phyloP scores from a whole-genome alignment of 2,329 filamentous ascomycete genomes.

The Epichloe bromicola region DNA sequence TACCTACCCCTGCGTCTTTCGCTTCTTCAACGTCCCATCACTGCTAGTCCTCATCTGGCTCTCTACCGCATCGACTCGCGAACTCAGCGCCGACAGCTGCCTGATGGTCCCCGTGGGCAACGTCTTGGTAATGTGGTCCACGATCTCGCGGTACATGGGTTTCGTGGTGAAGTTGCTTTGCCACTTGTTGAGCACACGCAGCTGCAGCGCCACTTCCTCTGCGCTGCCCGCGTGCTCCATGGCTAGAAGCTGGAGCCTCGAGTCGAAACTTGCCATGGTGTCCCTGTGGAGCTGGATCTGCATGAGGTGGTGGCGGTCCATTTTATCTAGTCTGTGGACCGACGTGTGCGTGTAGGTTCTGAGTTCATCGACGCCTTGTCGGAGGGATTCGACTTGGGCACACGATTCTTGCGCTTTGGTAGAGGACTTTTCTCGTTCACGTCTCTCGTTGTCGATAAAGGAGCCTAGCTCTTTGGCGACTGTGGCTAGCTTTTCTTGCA shows the following conservation, averaged over 20 bases:
- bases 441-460: conserved; percentile 12
- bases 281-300: background rate
- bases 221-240: conserved; percentile 3
- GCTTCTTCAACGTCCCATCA: background rate
- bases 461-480: conserved; percentile 5
- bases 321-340: background rate
- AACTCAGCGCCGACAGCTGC: conserved; percentile 10
- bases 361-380: conserved; percentile 1
- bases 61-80: conserved; percentile 13
- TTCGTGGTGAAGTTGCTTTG: conserved; percentile 36
- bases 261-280: conserved; percentile 1
- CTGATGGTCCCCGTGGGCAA: conserved; percentile 10
- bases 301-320: background rate
- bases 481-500: conserved; percentile 5
- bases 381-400: conserved; percentile 2
- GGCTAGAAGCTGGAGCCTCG: background rate
- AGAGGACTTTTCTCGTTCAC: conserved; percentile 2
- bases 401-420: conserved; percentile 4
- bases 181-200: conserved; percentile 30
- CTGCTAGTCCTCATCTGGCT: background rate
- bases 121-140: conserved; percentile 21
- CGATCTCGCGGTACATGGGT: conserved; percentile 26
- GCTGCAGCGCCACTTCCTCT: conserved; percentile 21
- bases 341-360: background rate
- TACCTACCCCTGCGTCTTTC: background rate